Evolutionary conservation across 23 red algal genomes (phyloP).

Genomic region (Gracilaria caudata): DNA sequence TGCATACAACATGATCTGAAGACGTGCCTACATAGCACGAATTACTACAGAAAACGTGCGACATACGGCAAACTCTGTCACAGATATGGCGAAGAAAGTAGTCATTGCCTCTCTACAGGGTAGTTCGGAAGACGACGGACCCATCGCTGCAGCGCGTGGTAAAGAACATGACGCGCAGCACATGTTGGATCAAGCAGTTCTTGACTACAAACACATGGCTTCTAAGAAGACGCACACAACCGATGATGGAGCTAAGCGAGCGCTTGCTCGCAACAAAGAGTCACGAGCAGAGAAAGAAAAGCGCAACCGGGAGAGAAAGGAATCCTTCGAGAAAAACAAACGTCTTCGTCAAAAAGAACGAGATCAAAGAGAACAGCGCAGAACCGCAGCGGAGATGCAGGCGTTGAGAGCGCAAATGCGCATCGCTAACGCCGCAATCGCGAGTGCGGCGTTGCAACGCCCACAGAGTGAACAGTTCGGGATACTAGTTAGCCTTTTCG

Average conservation of each 20-base stretch:
- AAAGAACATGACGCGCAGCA: slow-evolving; percentile 25
- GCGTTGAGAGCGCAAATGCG: slow-evolving; percentile 21
- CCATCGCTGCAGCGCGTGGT: neutral
- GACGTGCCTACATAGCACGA: slow-evolving; percentile 1
- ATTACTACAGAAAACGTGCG: slow-evolving; percentile 28
- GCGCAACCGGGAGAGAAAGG: slow-evolving; percentile 1
- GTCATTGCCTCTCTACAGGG: neutral
- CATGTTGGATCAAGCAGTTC: slow-evolving; percentile 28
- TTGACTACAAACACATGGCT: slow-evolving; percentile 1
- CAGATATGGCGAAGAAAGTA: slow-evolving; percentile 1
- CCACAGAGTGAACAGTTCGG: slow-evolving; percentile 9
- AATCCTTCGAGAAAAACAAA: slow-evolving; percentile 1
- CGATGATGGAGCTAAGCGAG: neutral
- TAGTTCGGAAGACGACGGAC: neutral
- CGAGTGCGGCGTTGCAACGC: neutral
- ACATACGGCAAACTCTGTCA: slow-evolving; percentile 3
- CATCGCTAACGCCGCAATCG: slow-evolving; percentile 12
- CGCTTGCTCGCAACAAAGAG: neutral
- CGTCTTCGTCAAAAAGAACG: neutral
- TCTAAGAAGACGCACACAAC: neutral
- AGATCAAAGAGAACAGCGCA: neutral
- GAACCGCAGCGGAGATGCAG: slow-evolving; percentile 11
- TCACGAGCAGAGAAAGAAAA: neutral
- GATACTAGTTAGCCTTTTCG: slow-evolving; percentile 1
- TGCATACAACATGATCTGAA: neutral